Evolutionary conservation across 2,329 filamentous ascomycete genomes (phyloP).

Genomic region (Cryphonectria radicalis): DNA sequence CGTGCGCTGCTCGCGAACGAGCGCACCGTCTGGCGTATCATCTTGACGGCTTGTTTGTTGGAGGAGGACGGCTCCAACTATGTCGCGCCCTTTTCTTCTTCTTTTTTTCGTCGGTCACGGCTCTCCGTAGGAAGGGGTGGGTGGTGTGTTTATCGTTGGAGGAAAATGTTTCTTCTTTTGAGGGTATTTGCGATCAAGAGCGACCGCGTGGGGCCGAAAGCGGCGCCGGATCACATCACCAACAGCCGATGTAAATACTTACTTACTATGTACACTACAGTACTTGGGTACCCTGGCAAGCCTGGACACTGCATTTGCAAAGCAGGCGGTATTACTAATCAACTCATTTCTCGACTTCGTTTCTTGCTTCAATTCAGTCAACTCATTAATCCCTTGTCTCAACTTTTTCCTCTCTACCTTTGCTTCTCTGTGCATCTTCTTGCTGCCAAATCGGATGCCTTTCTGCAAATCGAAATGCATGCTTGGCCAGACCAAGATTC

Average conservation of each 20-base stretch:
- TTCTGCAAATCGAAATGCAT: neutral
- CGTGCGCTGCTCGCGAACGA: constrained; percentile 68
- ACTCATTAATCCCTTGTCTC: neutral
- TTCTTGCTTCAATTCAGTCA: neutral
- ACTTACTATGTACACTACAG: too few relatives aligned
- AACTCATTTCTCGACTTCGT: neutral
- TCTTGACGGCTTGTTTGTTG: constrained; percentile 41
- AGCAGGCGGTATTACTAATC: neutral
- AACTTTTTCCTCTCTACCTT: neutral
- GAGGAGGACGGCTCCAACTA: constrained; percentile 13
- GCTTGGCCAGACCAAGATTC: neutral
- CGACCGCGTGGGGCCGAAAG: constrained; percentile 14
- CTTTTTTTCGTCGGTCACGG: neutral
- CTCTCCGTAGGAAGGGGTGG: neutral
- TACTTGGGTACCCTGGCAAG: too few relatives aligned
- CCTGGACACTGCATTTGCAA: neutral
- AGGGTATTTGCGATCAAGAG: neutral
- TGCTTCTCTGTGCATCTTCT: neutral
- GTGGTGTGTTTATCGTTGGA: neutral
- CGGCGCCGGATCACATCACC: constrained; percentile 18
- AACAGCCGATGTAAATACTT: neutral
- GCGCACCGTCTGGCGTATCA: constrained; percentile 73
- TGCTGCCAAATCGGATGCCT: neutral
- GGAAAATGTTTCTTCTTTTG: constrained; percentile 2
- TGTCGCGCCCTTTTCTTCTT: neutral